A percentile compares a stretch with the other conserved stretches of the same genome.
phyloP scores from a whole-genome alignment of 306 rosid species.

The Quercus variabilis region DNA sequence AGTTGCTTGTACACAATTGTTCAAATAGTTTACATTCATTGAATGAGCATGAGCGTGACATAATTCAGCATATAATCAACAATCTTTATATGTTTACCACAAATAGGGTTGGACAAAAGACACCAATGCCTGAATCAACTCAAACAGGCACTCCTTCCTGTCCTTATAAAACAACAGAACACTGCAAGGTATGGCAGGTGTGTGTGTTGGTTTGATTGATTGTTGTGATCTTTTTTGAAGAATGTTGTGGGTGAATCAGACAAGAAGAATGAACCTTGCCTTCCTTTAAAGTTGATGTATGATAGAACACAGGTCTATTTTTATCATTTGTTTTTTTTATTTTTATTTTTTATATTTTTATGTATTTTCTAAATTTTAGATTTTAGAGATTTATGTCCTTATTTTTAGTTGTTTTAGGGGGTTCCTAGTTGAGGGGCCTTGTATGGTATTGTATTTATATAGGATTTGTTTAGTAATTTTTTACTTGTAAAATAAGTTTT shows the following conservation, averaged over 20 bases:
- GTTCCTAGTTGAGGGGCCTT: no score
- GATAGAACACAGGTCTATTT: no score
- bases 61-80: constrained; percentile 41
- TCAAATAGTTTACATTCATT: constrained; percentile 28
- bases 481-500: no score
- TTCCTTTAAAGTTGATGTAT: neutral
- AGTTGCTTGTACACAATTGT: constrained; percentile 45
- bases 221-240: neutral
- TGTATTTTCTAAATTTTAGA: no score
- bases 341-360: no score
- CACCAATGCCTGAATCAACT: constrained; percentile 28
- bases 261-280: neutral
- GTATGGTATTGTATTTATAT: no score
- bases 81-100: constrained; percentile 39
- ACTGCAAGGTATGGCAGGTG: constrained; percentile 43
- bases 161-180: constrained; percentile 32
- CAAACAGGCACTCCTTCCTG: constrained; percentile 24
- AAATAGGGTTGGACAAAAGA: constrained; percentile 21
- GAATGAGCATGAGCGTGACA: constrained; percentile 31
- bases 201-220: neutral
- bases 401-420: no score
- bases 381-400: no score
- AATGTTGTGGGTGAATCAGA: constrained; percentile 1
- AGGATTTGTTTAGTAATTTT: no score
- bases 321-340: no score